These are phyloP conservation scores for Xylaria sp. DNA, from an alignment of 2,329 filamentous ascomycete genomes.

Conservation along the genomic window DNA sequence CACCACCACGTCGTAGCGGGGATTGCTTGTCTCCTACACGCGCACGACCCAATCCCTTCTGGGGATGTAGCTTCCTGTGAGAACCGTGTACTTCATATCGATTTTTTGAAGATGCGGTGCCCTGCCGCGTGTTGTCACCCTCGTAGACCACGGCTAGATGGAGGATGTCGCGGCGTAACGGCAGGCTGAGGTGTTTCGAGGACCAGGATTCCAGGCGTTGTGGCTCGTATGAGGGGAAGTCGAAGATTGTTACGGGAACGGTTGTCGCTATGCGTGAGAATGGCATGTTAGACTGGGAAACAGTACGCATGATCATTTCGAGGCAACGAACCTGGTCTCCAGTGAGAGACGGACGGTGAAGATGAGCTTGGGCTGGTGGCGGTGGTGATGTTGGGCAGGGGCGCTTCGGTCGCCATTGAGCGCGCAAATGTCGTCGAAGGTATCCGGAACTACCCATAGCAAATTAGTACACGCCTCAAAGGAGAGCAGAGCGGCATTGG, in stretches of 20 bases:
- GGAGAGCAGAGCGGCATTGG: not conserved
- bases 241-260: constrained; percentile 87
- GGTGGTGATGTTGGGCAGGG: constrained; percentile 53
- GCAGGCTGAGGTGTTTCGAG: constrained; percentile 84
- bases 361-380: constrained; percentile 52
- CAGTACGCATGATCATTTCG: not conserved
- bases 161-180: constrained; percentile 88
- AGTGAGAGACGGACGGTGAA: constrained; percentile 50
- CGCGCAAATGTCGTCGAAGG: constrained; percentile 56
- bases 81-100: constrained; percentile 87
- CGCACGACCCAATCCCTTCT: constrained; percentile 87
- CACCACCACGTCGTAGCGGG: constrained; percentile 84
- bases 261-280: constrained; percentile 61
- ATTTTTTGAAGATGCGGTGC: constrained; percentile 85
- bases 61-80: constrained; percentile 80
- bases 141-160: constrained; percentile 94
- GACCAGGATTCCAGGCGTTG: constrained; percentile 81
- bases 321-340: constrained; percentile 57
- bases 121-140: constrained; percentile 86
- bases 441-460: constrained; percentile 42
- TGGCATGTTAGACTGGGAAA: constrained; percentile 23
- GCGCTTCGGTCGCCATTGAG: constrained; percentile 66
- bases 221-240: constrained; percentile 90
- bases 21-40: constrained; percentile 84
- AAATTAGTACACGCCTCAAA: constrained; percentile 21